These are phyloP conservation scores for Copromyces sp. DNA, from an alignment of 495 filamentous ascomycete species.

Conservation along the genomic window DNA sequence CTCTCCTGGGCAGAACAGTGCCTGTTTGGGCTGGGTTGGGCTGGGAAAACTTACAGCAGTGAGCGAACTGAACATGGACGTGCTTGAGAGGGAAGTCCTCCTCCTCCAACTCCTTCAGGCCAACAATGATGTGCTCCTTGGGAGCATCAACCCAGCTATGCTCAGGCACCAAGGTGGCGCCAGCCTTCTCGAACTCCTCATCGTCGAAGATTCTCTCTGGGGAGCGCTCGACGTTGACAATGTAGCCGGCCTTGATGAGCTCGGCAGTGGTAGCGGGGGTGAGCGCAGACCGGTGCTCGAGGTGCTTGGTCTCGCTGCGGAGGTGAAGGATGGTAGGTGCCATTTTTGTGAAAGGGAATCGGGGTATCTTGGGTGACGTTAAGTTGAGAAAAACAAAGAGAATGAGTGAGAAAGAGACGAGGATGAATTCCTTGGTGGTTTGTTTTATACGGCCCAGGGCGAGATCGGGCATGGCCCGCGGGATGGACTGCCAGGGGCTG, in stretches of 20 bases:
- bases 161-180: slow-evolving; percentile 68
- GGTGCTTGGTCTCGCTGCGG: slow-evolving; percentile 42
- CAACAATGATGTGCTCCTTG: slow-evolving; percentile 71
- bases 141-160: slow-evolving; percentile 72
- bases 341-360: slow-evolving; percentile 12
- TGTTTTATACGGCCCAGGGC: background rate
- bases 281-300: slow-evolving; percentile 47
- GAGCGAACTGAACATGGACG: slow-evolving; percentile 75
- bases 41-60: slow-evolving; percentile 26
- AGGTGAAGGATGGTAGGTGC: slow-evolving; percentile 35
- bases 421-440: background rate
- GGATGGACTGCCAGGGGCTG: background rate
- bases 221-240: slow-evolving; percentile 72
- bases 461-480: background rate
- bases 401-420: background rate
- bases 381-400: background rate
- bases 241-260: slow-evolving; percentile 75
- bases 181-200: slow-evolving; percentile 49
- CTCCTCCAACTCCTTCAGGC: slow-evolving; percentile 89
- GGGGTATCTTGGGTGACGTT: background rate
- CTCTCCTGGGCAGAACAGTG: slow-evolving; percentile 18
- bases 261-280: slow-evolving; percentile 59
- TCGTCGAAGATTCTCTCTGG: slow-evolving; percentile 79
- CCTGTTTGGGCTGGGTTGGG: background rate
- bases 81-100: slow-evolving; percentile 82